phyloP scores from a whole-genome alignment of 176 grass and related monocot species.

The Juncus inflexus region DNA sequence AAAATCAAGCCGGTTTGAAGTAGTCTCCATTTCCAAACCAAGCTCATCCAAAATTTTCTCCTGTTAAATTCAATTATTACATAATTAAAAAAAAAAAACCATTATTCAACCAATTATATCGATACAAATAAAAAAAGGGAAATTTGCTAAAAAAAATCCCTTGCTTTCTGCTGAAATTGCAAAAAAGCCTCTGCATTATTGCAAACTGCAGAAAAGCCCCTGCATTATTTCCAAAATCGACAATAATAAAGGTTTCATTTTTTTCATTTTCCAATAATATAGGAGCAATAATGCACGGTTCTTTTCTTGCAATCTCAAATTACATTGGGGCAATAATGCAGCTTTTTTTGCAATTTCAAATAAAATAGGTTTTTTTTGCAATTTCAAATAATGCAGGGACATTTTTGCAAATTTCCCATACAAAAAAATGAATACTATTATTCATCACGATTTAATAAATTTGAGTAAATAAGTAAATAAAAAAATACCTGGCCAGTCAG shows the following conservation, averaged over 20 bases:
- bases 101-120: too few species aligned
- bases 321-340: too few species aligned
- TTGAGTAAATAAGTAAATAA: slow-evolving; percentile 1
- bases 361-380: too few species aligned
- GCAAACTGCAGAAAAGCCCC: neutral
- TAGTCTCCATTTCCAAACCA: slow-evolving; percentile 88
- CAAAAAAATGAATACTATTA: too few species aligned
- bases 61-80: slow-evolving; percentile 27
- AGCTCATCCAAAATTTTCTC: slow-evolving; percentile 84
- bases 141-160: too few species aligned
- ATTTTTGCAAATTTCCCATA: too few species aligned
- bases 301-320: neutral
- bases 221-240: neutral
- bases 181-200: too few species aligned
- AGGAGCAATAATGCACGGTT: neutral
- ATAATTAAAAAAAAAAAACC: neutral
- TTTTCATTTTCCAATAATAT: slow-evolving; percentile 9
- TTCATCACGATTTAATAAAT: too few species aligned
- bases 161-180: too few species aligned
- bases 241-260: neutral
- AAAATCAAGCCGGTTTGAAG: slow-evolving; percentile 81
- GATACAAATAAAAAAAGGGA: too few species aligned
- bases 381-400: too few species aligned
- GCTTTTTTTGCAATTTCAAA: too few species aligned
- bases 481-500: slow-evolving; percentile 60